These are phyloP conservation scores for Aspergillus floridensis DNA, from an alignment of 2,329 filamentous ascomycete genomes.

Conservation along the genomic window DNA sequence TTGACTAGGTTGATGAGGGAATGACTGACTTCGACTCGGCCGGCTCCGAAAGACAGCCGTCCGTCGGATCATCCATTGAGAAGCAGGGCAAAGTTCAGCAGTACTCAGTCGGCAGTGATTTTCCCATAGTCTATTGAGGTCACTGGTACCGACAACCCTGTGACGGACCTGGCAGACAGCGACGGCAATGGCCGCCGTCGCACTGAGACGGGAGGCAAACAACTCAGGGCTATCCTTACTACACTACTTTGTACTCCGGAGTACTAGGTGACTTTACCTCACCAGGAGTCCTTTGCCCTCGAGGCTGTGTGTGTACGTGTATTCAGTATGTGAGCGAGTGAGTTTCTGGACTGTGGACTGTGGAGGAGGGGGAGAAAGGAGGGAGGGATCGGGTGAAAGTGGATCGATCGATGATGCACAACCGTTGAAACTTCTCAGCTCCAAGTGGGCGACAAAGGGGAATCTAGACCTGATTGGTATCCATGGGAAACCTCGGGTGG, in stretches of 20 bases:
- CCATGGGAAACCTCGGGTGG: neutral
- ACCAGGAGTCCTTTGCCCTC: neutral
- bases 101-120: neutral
- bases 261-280: neutral
- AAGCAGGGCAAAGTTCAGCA: slow-evolving; percentile 6
- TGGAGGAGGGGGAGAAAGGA: slow-evolving; percentile 1
- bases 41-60: slow-evolving; percentile 19
- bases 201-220: neutral
- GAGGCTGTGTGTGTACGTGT: no score
- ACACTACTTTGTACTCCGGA: no score
- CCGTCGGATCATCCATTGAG: slow-evolving; percentile 7
- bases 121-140: neutral
- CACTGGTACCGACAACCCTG: neutral
- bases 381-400: neutral
- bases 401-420: slow-evolving; percentile 14
- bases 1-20: no score
- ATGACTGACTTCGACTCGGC: slow-evolving; percentile 13
- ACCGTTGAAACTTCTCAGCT: slow-evolving; percentile 12
- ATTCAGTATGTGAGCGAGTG: no score
- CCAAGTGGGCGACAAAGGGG: neutral
- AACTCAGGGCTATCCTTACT: neutral
- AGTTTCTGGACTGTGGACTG: neutral
- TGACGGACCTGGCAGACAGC: neutral
- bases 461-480: neutral
- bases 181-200: neutral